Evolutionary conservation across 164 flowering plant genomes (phyloP).

Genomic region (Aristolochia californica): DNA sequence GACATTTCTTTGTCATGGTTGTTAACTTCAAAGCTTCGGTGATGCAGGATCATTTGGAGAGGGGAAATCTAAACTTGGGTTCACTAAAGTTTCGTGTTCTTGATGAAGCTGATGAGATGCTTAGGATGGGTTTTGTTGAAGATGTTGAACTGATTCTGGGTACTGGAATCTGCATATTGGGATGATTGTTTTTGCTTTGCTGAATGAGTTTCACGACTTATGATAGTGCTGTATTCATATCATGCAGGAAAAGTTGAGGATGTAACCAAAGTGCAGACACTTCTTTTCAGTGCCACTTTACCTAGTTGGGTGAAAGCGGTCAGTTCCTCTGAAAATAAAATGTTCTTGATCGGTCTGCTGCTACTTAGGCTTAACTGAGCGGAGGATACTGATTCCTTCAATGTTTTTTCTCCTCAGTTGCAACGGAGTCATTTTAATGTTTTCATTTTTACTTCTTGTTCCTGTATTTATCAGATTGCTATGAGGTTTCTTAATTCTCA

Average conservation of each 20-base stretch:
- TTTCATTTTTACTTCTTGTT: not conserved
- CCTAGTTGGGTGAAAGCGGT: conserved; percentile 87
- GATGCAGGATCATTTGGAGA: conserved; percentile 78
- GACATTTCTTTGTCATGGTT: not conserved
- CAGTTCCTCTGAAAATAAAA: not conserved
- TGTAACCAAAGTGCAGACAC: conserved; percentile 80
- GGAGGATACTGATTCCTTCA: not conserved
- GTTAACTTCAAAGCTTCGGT: conserved; percentile 3
- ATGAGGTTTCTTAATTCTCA: conserved; percentile 59
- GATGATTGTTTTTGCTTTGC: not conserved
- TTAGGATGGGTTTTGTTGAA: conserved; percentile 94
- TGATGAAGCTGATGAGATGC: conserved; percentile 98
- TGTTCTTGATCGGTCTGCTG: not conserved
- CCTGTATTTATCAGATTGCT: conserved; percentile 43
- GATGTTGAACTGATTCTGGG: conserved; percentile 96
- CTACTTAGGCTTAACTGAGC: not conserved
- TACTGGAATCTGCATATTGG: conserved; percentile 10
- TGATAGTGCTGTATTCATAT: not conserved
- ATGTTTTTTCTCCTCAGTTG: not conserved
- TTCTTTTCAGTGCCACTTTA: conserved; percentile 94
- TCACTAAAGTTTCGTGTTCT: conserved; percentile 77
- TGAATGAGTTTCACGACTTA: not conserved
- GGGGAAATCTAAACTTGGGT: conserved; percentile 60
- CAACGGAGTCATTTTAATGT: not conserved
- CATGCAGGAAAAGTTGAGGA: conserved; percentile 79